Base-by-base conservation (phyloP, 208 protist genomes). In the Polymyxa betae region DNA sequence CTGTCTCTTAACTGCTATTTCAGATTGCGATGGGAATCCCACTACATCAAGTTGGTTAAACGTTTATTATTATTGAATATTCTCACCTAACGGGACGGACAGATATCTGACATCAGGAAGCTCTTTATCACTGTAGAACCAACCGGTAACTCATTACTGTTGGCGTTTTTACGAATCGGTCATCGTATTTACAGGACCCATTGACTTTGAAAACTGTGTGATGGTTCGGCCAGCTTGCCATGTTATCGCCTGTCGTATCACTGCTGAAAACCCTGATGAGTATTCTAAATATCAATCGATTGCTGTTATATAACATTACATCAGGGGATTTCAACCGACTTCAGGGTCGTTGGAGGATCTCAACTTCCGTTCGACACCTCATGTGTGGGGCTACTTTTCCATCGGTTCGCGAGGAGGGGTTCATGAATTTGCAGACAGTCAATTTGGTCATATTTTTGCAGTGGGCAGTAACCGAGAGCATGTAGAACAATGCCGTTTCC, bases 321-420 rank as follows among this genome's bases (percentile, higher is more conserved):
- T 60, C 49, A 60, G 49, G 24, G 49, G 49, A 60, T 60, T 60
- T 60, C 49, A 60, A 24, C 49, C 49, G 24, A 60, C 49, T 60
- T 60, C n/a, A 82, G 72, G 72, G 5, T 40, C 16, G 5, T 82
- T 82, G 72, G 93, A 97, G 45, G 96, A 98, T 90, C 95, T 99
- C 35, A 96, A 95, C 38, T 99, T 99, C 93, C 95, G 97, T 90
- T 97, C 96, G 88, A 97, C 95, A 90, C 96, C 96, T 45, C 97
- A 92, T 92, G 97, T 98, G 88, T 99, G 98, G 98, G 98, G 97
- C 88, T 99, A 99, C 94, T 99, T 99, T 92, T 98, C 96, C 64
- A 95, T 99, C 43, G 90, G 91, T 77, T 93, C 95, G 0, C 93
- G 94, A 1, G 97, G 96, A 46, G 95, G 38, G 0, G 89, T 94